These are phyloP conservation scores for Lithospermum erythrorhizon DNA, from an alignment of 257 asterid species.

Conservation along the genomic window DNA sequence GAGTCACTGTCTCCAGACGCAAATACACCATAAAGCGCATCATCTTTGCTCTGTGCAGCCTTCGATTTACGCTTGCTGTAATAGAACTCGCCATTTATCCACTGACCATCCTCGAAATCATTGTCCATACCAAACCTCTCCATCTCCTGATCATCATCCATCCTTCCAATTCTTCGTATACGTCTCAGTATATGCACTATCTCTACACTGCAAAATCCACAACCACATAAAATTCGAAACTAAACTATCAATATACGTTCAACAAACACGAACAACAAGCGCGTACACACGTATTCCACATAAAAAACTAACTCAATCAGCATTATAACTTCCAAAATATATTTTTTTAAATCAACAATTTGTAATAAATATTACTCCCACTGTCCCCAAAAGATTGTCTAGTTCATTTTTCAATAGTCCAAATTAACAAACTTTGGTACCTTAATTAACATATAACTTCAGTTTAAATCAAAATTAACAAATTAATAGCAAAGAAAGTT, in stretches of 20 bases:
- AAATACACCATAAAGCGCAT: conserved; percentile 67
- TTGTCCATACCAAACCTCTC: conserved; percentile 64
- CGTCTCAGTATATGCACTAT: too few species aligned
- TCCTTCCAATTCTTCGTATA: conserved; percentile 5
- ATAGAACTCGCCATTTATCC: conserved; percentile 51
- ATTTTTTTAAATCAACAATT: too few species aligned
- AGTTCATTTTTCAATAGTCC: too few species aligned
- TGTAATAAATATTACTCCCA: too few species aligned
- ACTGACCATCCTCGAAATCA: conserved; percentile 59
- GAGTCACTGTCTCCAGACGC: conserved; percentile 69
- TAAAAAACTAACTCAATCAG: neutral
- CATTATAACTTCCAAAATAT: too few species aligned
- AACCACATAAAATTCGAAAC: neutral
- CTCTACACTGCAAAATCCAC: neutral
- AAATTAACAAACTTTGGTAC: too few species aligned
- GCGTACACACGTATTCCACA: too few species aligned
- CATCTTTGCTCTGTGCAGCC: conserved; percentile 60
- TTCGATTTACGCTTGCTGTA: conserved; percentile 45
- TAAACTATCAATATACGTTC: neutral
- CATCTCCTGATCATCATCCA: conserved; percentile 70
- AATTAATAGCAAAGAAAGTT: too few species aligned
- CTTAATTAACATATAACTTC: too few species aligned
- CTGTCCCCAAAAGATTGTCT: too few species aligned
- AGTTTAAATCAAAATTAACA: too few species aligned
- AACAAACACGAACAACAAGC: neutral